A percentile compares a stretch with the other conserved stretches of the same genome.
phyloP scores from a whole-genome alignment of 805 yeast species.

The Candida easanensis region DNA sequence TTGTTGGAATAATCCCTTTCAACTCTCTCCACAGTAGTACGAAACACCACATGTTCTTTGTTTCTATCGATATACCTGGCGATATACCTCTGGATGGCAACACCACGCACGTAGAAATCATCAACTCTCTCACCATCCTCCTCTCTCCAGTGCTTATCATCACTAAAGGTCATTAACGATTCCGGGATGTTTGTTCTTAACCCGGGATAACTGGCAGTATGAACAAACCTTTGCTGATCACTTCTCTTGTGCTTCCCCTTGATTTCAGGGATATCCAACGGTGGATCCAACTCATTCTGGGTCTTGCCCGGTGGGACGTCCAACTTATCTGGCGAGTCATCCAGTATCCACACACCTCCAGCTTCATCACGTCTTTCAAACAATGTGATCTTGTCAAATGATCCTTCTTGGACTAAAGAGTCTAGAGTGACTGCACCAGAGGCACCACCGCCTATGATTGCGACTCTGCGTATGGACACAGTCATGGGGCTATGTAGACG shows the following conservation, averaged over 20 bases:
- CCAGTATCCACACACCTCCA: constrained; percentile 43
- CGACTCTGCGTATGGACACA: no score
- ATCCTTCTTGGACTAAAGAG: constrained; percentile 33
- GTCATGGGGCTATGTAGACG: no score
- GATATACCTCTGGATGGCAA: constrained; percentile 55
- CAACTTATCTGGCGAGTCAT: constrained; percentile 22
- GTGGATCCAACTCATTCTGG: constrained; percentile 29
- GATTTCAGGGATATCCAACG: constrained; percentile 12
- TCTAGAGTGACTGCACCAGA: constrained; percentile 44
- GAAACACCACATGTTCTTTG: constrained; percentile 26
- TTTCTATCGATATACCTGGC: constrained; percentile 38
- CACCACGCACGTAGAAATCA: constrained; percentile 45
- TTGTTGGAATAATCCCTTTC: constrained; percentile 15
- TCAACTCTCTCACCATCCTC: constrained; percentile 29
- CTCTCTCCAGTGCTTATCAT: constrained; percentile 35
- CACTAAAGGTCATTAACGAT: constrained; percentile 43
- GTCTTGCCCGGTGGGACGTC: constrained; percentile 29
- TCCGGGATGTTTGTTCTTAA: constrained; percentile 42
- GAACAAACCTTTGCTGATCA: constrained; percentile 26
- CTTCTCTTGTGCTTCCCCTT: constrained; percentile 4
- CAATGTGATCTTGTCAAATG: constrained; percentile 33
- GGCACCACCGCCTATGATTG: constrained; percentile 51
- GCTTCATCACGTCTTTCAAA: constrained; percentile 38
- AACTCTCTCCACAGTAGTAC: constrained; percentile 42
- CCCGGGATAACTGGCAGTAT: constrained; percentile 30